Base-by-base conservation (phyloP, 345 rosid genomes). In the Cardamine chenopodiifolia region DNA sequence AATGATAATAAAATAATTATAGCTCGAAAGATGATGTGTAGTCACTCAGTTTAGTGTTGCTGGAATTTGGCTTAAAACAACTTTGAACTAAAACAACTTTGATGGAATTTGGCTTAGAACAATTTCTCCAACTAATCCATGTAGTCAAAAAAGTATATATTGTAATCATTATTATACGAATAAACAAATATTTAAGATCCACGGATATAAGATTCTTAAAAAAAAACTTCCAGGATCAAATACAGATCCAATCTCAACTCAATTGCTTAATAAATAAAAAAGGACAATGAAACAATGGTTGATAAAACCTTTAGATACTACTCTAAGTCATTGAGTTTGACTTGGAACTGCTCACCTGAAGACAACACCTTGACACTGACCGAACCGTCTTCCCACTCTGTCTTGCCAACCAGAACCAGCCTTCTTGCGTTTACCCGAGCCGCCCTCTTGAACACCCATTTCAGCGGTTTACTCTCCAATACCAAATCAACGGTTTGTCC, bases 401-500 rank as follows among this genome's bases (percentile, higher is more conserved):
- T 76, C 52, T 74, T 84, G 48, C 98, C 96, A 50, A 94, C 97
- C 80, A 94, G 73, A 78, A 91, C 77, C 79, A 91, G 80, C 83
- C 95, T 85, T 35, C 80, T 80, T n/a, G 95, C 95, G 78, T 90
- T 85, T 71, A 85, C 72, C 6, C 98, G 83, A 37, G 84, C 87
- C 1, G 97, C 98, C 54, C 98, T 85, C 80, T 89, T 89, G 87
- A 94, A 94, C 49, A 91, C 96, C 98, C 98, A 91, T 82, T 89
- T 94, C 29, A 94, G 75, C 7, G 96, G 90, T 85, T 94, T 94
- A 82, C 54, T 83, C 85, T 89, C 96, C 85, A 94, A 79, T 58
- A 91, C 94, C 59, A 94, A 77, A 80, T 94, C 97, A 47, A 88
- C 96, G 55, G 84, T 88, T 73, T 83, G 90, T 59, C 95, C 93